Base-by-base conservation (phyloP, 768 basidiomycete genomes). In the Tulasnella sp. region DNA sequence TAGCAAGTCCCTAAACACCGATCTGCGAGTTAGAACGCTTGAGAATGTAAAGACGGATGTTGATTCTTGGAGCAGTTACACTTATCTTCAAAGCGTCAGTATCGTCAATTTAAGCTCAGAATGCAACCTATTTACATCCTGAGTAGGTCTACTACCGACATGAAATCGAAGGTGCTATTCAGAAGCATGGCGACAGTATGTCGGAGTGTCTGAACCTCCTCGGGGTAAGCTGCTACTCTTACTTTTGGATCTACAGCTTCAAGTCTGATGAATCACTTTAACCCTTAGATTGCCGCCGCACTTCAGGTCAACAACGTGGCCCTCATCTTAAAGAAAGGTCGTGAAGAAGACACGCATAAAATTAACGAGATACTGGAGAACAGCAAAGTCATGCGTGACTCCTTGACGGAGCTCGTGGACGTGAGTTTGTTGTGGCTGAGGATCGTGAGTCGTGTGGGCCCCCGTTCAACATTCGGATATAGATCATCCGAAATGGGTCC, bases 181-280 rank as follows among this genome's bases (percentile, higher is more conserved):
- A 72, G 71, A 34, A 42, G 19, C 71, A 72, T n/a, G 31, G 40
- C 40, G 40, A 36, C 16, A 42, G 18, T 34, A 36, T 72, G 71
- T 36, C 71, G 19, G 21, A 72, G 24, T 72, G 71, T 72, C 36
- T 72, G 27, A 72, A 8, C 16, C 19, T 36, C 7, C 71, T 72
- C 27, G 71, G 71, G 36, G 71, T 72, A 36, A 7, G 39, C 19
- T 40, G 71, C 5, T 16, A n/a, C 31, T 2, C n/a, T n/a, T n/a
- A 44, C 42, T 44, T 44, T 12, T 44, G 42, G 42, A 44, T 40
- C n/a, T n/a, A n/a, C n/a, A n/a, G n/a, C 42, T 16, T 8, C 6
- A 16, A 44, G 16, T 7, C 42, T 44, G 9, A 27, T 44, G 87
- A 40, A 36, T 12, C 4, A 3, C 39, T 18, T 40, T 14, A 42